These are phyloP conservation scores for Lipomyces mesembrius DNA, from an alignment of 805 yeast genomes.

Conservation along the genomic window DNA sequence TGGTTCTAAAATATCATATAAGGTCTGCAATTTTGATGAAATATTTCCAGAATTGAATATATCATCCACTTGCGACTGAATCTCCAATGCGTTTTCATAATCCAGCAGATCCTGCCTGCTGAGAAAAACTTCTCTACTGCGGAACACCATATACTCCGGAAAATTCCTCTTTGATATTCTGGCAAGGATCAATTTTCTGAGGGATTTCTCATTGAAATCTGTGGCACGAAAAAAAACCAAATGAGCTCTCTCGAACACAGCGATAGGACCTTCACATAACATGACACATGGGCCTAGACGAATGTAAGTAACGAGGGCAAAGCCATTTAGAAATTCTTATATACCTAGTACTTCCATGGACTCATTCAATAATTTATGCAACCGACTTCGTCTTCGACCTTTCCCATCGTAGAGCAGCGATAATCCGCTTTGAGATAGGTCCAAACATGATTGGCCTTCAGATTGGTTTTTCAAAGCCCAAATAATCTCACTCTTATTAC, in stretches of 20 bases:
- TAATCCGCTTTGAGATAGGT: conserved; percentile 11
- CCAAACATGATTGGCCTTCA: conserved; percentile 25
- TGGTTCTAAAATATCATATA: conserved; percentile 13
- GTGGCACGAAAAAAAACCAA: conserved; percentile 32
- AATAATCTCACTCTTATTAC: conserved; percentile 26
- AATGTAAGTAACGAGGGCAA: not conserved
- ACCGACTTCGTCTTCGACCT: conserved; percentile 16
- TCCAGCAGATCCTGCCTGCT: conserved; percentile 26
- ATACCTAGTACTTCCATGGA: conserved; percentile 22
- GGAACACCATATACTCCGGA: conserved; percentile 28
- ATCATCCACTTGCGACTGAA: conserved; percentile 24
- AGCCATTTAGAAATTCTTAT: not conserved
- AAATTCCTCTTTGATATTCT: conserved; percentile 25
- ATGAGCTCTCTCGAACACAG: conserved; percentile 32
- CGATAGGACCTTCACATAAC: conserved; percentile 7
- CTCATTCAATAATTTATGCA: conserved; percentile 10
- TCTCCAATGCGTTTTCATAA: conserved; percentile 32
- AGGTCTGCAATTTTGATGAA: conserved; percentile 10
- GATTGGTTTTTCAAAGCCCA: conserved; percentile 17
- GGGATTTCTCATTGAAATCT: conserved; percentile 21
- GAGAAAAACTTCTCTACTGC: conserved; percentile 35
- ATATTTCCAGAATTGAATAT: conserved; percentile 14
- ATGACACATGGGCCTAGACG: conserved; percentile 29
- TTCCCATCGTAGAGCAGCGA: conserved; percentile 21
- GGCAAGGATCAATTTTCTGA: conserved; percentile 29